These are phyloP conservation scores for Diaporthe sp. DNA, from an alignment of 2,329 filamentous ascomycete genomes.

Conservation along the genomic window DNA sequence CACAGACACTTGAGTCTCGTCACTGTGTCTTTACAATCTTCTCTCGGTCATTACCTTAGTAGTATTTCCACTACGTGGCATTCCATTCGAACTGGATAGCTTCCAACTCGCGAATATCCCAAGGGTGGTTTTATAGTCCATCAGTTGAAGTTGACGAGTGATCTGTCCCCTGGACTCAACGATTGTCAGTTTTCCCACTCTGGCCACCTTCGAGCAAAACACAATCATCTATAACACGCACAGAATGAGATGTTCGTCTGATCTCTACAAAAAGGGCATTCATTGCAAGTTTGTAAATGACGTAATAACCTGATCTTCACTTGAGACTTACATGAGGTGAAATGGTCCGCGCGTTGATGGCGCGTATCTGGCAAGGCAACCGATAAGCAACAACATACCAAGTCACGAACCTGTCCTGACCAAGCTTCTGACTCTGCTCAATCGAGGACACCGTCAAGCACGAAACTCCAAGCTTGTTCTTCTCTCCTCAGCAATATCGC, in stretches of 20 bases:
- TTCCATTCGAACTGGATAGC: not conserved
- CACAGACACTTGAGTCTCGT: not conserved
- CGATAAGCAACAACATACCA: not conserved
- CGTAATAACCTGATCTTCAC: not conserved
- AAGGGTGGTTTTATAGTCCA: too few relatives aligned
- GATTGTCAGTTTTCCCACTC: not conserved
- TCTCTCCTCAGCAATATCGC: not conserved
- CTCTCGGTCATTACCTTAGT: not conserved
- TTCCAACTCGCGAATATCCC: not conserved
- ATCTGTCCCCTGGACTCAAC: too few relatives aligned
- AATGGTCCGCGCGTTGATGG: not conserved
- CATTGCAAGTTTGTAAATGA: not conserved
- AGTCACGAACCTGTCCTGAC: not conserved
- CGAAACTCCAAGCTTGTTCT: not conserved
- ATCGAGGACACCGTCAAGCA: not conserved
- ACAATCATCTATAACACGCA: not conserved
- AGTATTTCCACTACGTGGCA: accelerated
- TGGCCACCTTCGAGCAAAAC: not conserved
- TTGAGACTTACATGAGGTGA: not conserved
- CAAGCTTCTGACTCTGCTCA: not conserved
- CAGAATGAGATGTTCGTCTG: not conserved
- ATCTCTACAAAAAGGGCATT: not conserved
- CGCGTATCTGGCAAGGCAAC: not conserved
- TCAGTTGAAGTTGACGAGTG: not conserved
- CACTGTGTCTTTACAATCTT: not conserved